Percentiles rank a stretch among this genome's conserved stretches.
Conservation (phyloP, 176 grass and related monocot species). For the Carex scoparia region DNA sequence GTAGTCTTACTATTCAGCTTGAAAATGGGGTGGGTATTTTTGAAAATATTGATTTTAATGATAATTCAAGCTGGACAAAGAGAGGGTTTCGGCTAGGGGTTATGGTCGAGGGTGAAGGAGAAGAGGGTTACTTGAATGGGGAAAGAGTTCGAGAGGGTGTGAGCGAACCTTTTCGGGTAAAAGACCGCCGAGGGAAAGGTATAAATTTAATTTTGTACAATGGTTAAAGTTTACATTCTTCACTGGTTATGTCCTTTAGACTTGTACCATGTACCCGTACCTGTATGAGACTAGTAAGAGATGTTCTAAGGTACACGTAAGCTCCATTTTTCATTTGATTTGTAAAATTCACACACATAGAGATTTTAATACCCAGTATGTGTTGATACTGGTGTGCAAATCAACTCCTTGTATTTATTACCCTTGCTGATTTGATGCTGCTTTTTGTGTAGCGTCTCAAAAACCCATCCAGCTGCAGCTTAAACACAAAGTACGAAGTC, state of each 20-base stretch:
- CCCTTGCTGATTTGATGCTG: background rate
- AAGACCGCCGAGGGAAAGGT: conserved; percentile 18
- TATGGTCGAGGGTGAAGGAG: background rate
- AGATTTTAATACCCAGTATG: background rate
- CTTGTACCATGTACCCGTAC: too few relatives aligned
- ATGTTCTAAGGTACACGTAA: background rate
- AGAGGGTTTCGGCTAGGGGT: background rate
- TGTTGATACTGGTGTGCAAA: background rate
- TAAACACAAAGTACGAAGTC: background rate
- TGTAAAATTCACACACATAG: background rate
- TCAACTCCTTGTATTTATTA: background rate
- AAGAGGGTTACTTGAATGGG: background rate
- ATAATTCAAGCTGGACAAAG: conserved; percentile 13
- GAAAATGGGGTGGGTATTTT: background rate
- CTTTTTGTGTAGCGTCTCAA: background rate
- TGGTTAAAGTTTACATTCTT: background rate
- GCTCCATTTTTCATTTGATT: background rate
- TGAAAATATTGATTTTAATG: background rate
- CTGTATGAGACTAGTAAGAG: background rate
- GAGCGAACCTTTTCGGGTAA: conserved; percentile 5
- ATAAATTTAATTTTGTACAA: background rate
- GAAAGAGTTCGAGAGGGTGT: background rate
- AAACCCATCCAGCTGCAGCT: background rate
- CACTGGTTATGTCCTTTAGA: background rate
- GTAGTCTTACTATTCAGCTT: background rate